Percentiles rank a stretch among this genome's conserved stretches.
phyloP scores from a whole-genome alignment of 768 basidiomycete genomes.

The Lactarius psammicola region DNA sequence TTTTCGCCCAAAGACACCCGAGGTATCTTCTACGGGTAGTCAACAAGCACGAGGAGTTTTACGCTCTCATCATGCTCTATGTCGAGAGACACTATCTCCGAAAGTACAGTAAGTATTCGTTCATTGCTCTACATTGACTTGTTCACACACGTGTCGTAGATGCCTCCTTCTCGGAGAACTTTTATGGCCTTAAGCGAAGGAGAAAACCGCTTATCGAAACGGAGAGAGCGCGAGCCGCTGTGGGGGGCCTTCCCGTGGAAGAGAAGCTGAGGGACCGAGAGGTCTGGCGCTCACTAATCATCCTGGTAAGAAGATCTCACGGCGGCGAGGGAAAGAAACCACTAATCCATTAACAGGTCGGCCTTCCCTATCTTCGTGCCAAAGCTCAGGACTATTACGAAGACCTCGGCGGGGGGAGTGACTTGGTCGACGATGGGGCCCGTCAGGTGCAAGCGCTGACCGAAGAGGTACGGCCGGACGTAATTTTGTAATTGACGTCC shows the following conservation, averaged over 20 bases:
- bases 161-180: conserved; percentile 93
- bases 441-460: conserved; percentile 47
- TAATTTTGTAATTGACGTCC: conserved; percentile 15
- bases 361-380: conserved; percentile 84
- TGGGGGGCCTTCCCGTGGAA: conserved; percentile 59
- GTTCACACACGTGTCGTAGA: conserved; percentile 46
- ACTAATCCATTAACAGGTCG: conserved; percentile 51
- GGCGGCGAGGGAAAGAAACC: not conserved
- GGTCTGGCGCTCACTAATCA: conserved; percentile 71
- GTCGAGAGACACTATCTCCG: conserved; percentile 90
- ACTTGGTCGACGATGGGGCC: conserved; percentile 52
- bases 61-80: conserved; percentile 81
- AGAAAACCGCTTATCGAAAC: conserved; percentile 68
- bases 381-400: conserved; percentile 92
- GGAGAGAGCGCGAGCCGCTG: conserved; percentile 63
- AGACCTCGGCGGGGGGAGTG: conserved; percentile 80
- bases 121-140: not conserved
- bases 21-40: conserved; percentile 88
- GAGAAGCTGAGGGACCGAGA: conserved; percentile 67
- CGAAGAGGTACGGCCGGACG: conserved; percentile 48
- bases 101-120: conserved; percentile 65
- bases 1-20: conserved; percentile 93
- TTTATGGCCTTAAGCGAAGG: conserved; percentile 87
- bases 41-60: conserved; percentile 96
- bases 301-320: conserved; percentile 58